Evolutionary conservation across 1,284 basidiomycete genomes (phyloP), one percentile per base, ranked within the genome.

Genomic region (Ceraceosorus guamensis): DNA sequence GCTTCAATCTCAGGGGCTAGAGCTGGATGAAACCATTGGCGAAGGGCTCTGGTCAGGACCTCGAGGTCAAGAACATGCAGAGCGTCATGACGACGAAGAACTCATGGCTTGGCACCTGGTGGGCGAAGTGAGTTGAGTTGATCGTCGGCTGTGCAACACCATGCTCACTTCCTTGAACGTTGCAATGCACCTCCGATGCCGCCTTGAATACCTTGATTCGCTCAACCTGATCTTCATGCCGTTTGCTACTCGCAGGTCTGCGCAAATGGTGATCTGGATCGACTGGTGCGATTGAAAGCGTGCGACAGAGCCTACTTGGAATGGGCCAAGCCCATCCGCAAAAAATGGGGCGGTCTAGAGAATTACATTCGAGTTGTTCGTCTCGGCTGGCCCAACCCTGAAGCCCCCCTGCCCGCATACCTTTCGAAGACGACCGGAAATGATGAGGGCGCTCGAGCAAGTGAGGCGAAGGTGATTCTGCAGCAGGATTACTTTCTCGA

Each of bases 301-400:
- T 68, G 66, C 55, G 67, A 71, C 44, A 48, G 52, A 0, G 60
- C 55, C 33, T 71, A 71, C 32, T 59, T 64, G n/a, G 57, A 56
- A 1, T 71, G 61, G 44, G 59, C 62, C 1, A 57, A 50, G 3
- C 48, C 57, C 0, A 61, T 67, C 4, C 50, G 59, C 4, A 37
- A 45, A 2, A 10, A 61, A 41, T 66, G 62, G 48, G 57, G 61
- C 4, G 62, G 62, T 0, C 50, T 71, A 6, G 68, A 71, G 48
- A 58, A 55, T 53, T 71, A 69, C 52, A 66, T 71, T 32, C 65
- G 67, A 14, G 47, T 49, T 6, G 55, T 57, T 2, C 55, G 69
- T 1, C 56, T 71, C 2, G 63, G 61, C 2, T 71, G 69, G 69
- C 52, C 47, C 10, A 47, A 54, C 4, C 46, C 34, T 10, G 59